Evolutionary conservation across 2,329 filamentous ascomycete species (phyloP).

Genomic region (Daldinia sp.): DNA sequence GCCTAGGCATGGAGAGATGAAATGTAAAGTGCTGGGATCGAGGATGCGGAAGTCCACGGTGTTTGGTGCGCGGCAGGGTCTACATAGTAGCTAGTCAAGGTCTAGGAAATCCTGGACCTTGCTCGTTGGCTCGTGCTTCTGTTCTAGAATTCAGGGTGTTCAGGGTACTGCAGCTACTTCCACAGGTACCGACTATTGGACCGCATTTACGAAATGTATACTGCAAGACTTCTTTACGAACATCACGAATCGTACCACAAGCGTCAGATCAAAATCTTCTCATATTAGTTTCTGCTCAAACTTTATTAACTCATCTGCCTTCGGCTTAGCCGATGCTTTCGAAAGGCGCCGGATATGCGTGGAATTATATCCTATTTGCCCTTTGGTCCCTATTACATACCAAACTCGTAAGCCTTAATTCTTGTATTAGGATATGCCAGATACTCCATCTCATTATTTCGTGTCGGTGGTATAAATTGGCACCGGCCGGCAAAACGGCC

Average conservation of each 20-base stretch:
- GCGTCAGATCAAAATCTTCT: constrained; percentile 1
- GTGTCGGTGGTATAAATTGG: constrained; percentile 39
- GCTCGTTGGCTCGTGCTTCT: constrained; percentile 14
- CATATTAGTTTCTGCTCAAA: constrained; percentile 34
- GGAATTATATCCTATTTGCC: constrained; percentile 23
- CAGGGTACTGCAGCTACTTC: constrained; percentile 7
- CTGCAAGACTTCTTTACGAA: background rate
- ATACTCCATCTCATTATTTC: constrained; percentile 39
- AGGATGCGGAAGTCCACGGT: background rate
- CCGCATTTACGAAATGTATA: background rate
- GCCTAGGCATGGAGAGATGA: background rate
- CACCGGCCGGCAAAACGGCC: constrained; percentile 30
- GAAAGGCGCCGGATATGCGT: constrained; percentile 21
- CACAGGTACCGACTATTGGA: background rate
- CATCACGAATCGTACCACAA: constrained; percentile 1
- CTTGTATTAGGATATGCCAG: constrained; percentile 21
- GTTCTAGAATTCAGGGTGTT: background rate
- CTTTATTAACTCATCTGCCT: constrained; percentile 40
- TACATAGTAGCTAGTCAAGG: constrained; percentile 5
- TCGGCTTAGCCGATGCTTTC: constrained; percentile 34
- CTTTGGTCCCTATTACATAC: constrained; percentile 37
- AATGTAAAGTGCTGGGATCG: background rate
- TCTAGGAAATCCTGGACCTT: constrained; percentile 11
- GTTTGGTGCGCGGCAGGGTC: background rate
- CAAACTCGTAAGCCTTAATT: constrained; percentile 32